Percentiles rank a stretch among this genome's conserved stretches.
Conservation (phyloP, 108 stramenopile genomes). For the Fragilaria crotonensis region DNA sequence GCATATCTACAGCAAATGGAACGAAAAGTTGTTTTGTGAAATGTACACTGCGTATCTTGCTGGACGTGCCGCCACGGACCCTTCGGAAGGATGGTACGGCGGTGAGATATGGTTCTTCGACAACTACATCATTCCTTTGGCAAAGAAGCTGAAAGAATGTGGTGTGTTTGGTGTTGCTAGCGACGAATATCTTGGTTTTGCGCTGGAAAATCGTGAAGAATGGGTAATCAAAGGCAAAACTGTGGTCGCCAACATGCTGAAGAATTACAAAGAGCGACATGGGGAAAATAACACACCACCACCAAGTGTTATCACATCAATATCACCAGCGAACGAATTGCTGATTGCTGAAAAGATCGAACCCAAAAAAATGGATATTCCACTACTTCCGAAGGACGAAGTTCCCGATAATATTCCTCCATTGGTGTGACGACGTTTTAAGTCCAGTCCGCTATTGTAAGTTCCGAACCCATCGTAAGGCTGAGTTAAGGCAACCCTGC, state of each 20-base stretch:
- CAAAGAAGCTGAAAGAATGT: slow-evolving; percentile 22
- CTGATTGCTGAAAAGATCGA: no score
- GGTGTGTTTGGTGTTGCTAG: slow-evolving; percentile 18
- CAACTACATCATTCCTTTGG: slow-evolving; percentile 22
- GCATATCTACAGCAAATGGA: slow-evolving; percentile 24
- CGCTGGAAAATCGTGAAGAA: slow-evolving; percentile 13
- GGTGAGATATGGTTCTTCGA: slow-evolving; percentile 24
- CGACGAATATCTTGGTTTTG: slow-evolving; percentile 19
- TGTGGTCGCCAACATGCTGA: not conserved
- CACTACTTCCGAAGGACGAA: no score
- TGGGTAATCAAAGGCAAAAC: slow-evolving; percentile 11
- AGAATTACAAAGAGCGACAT: not conserved
- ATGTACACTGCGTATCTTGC: slow-evolving; percentile 12
- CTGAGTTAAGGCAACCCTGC: no score
- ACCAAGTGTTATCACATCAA: no score
- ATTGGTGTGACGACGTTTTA: no score
- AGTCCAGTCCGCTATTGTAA: no score
- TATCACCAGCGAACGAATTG: no score
- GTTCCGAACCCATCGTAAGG: no score
- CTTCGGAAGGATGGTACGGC: slow-evolving; percentile 16
- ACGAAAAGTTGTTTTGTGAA: slow-evolving; percentile 20
- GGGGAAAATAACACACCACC: no score
- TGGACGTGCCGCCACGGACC: slow-evolving; percentile 11
- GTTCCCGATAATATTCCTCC: no score
- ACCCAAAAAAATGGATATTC: no score